Base-by-base conservation (phyloP, 192 early-diverging fungal species). In the Backusella parvicylindrica region DNA sequence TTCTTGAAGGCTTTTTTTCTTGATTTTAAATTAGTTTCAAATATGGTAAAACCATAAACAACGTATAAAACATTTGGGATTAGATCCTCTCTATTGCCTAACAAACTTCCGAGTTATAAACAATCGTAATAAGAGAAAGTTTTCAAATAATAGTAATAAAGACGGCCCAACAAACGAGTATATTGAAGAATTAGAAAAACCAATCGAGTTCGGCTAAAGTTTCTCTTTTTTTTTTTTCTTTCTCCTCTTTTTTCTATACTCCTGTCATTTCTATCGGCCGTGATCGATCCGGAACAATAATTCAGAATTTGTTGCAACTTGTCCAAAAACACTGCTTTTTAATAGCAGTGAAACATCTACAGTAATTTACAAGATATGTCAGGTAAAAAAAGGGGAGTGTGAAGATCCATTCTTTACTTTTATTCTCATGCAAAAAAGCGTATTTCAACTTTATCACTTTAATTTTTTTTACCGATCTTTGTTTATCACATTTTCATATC, bases 261-360 rank as follows among this genome's bases (percentile, higher is more conserved):
- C 26, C 56, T 63, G 28, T 63, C 26, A 28, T 28, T n/a, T 63
- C 23, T 63, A 63, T 30, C 56, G 13, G 21, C 56, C 41, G 41
- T 43, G 41, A 15, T 73, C 76, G n/a, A 64, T 78, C 41, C 16
- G 76, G 56, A 16, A 33, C 2, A n/a, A 37, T 47, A 9, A 3
- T 80, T 21, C 35, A 40, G 18, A 60, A 47, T 36, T 80, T 75
- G 70, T 69, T 33, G 72, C 68, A 1, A 67, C 74, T 33, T 80
- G 72, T 41, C 64, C 74, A 3, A 43, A n/a, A 43, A 43, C 5
- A 16, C 41, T 43, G 3, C 41, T 43, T 43, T n/a, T 43, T 43
- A 43, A 43, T 43, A 43, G 41, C 15, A 43, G 41, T 43, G 41
- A 43, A 43, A 43, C 41, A 43, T 16, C 16, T 16, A 43, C 41